phyloP scores from a whole-genome alignment of 305 asterid species.

The Fraxinus velutina region DNA sequence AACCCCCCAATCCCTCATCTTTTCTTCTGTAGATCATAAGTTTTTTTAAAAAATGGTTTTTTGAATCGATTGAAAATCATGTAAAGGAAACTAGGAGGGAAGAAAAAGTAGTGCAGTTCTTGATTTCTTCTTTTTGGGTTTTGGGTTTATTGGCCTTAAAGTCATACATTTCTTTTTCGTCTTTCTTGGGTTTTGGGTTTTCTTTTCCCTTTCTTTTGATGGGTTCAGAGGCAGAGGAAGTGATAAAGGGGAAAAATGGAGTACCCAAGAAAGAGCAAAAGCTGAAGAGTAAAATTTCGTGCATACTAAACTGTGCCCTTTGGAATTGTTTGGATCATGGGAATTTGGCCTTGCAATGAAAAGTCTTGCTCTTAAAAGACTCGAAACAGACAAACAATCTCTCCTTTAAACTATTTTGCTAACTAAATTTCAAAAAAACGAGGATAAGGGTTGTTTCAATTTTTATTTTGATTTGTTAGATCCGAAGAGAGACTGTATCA shows the following conservation, averaged over 20 bases:
- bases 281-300: conserved; percentile 34
- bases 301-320: conserved; percentile 61
- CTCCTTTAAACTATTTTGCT: conserved; percentile 2
- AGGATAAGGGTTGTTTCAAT: not conserved
- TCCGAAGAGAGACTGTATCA: not conserved
- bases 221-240: conserved; percentile 53
- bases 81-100: conserved; percentile 21
- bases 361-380: not conserved
- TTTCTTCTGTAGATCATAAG: conserved; percentile 39
- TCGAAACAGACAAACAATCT: not conserved
- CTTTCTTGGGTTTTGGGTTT: conserved; percentile 24
- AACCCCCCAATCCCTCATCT: not conserved
- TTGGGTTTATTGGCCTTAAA: not conserved
- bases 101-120: conserved; percentile 17
- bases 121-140: conserved; percentile 25
- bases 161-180: not conserved
- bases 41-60: not conserved
- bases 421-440: not conserved
- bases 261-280: conserved; percentile 40
- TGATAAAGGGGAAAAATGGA: conserved; percentile 45
- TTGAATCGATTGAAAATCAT: conserved; percentile 53
- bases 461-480: conserved; percentile 1
- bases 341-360: conserved; percentile 32
- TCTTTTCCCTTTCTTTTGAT: conserved; percentile 25
- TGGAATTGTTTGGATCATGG: conserved; percentile 52